Evolutionary conservation across 257 asterid species (phyloP).

Genomic region (Scutellaria minor): DNA sequence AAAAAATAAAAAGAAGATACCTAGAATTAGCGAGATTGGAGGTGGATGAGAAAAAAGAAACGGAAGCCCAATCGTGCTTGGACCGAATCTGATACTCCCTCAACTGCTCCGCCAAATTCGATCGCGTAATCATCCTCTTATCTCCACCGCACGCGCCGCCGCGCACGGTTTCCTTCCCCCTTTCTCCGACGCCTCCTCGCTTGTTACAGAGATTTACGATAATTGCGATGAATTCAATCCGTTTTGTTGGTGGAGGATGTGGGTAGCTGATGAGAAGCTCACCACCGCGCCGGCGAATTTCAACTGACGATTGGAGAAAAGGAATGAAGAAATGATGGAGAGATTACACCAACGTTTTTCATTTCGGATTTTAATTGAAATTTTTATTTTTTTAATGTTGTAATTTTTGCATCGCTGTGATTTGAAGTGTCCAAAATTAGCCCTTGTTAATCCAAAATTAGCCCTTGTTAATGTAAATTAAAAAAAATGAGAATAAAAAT

Average conservation of each 20-base stretch:
- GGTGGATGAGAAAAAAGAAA: slow-evolving; percentile 88
- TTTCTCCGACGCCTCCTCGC: slow-evolving; percentile 29
- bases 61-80: slow-evolving; percentile 87
- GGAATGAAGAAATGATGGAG: slow-evolving; percentile 18
- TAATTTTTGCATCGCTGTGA: neutral
- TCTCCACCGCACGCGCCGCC: slow-evolving; percentile 40
- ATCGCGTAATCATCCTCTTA: slow-evolving; percentile 80
- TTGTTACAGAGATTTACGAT: slow-evolving; percentile 14
- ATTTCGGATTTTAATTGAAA: neutral
- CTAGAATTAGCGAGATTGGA: slow-evolving; percentile 70
- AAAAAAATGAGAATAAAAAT: neutral
- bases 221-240: neutral
- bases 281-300: slow-evolving; percentile 41
- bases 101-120: slow-evolving; percentile 94
- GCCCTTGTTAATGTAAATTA: slow-evolving; percentile 6
- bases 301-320: slow-evolving; percentile 29
- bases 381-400: neutral
- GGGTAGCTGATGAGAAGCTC: slow-evolving; percentile 30
- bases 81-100: slow-evolving; percentile 95
- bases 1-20: slow-evolving; percentile 26
- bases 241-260: neutral
- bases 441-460: slow-evolving; percentile 23
- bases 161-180: slow-evolving; percentile 32
- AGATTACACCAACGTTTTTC: slow-evolving; percentile 15
- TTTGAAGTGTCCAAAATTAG: slow-evolving; percentile 29